phyloP scores from a whole-genome alignment of 2,329 filamentous ascomycete genomes.

The Arachnopeziza araneosa region DNA sequence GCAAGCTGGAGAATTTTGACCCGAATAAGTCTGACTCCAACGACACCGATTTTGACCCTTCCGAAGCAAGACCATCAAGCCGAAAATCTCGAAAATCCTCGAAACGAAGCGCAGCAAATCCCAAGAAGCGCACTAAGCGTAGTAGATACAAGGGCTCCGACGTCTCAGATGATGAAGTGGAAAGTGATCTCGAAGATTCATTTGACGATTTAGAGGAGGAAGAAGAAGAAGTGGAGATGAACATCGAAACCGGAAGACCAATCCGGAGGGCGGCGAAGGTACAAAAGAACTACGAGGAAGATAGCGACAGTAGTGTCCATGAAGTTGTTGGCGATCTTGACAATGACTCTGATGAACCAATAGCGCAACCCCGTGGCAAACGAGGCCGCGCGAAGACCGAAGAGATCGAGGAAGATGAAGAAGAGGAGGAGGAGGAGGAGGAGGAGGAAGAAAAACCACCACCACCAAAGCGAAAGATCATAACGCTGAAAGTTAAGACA shows the following conservation, averaged over 20 bases:
- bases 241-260: constrained; percentile 43
- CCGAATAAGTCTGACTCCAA: constrained; percentile 61
- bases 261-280: constrained; percentile 44
- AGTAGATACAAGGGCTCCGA: constrained; percentile 53
- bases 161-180: constrained; percentile 55
- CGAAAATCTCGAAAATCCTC: constrained; percentile 31
- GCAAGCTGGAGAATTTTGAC: constrained; percentile 59
- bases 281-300: constrained; percentile 43
- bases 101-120: constrained; percentile 26
- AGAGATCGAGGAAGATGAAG: background rate
- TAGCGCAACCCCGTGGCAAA: background rate
- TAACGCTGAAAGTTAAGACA: constrained; percentile 27
- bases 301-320: constrained; percentile 34
- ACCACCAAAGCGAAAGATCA: constrained; percentile 19
- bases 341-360: constrained; percentile 2
- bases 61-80: constrained; percentile 40
- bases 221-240: constrained; percentile 36
- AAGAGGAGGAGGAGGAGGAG: constrained; percentile 1
- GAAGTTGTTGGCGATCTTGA: constrained; percentile 31
- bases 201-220: constrained; percentile 41
- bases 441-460: background rate
- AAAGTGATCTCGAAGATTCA: constrained; percentile 45
- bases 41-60: constrained; percentile 60
- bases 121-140: constrained; percentile 35
- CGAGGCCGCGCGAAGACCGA: background rate